Conservation (phyloP, 1,284 basidiomycete genomes). For the Cystobasidium pallidum region DNA sequence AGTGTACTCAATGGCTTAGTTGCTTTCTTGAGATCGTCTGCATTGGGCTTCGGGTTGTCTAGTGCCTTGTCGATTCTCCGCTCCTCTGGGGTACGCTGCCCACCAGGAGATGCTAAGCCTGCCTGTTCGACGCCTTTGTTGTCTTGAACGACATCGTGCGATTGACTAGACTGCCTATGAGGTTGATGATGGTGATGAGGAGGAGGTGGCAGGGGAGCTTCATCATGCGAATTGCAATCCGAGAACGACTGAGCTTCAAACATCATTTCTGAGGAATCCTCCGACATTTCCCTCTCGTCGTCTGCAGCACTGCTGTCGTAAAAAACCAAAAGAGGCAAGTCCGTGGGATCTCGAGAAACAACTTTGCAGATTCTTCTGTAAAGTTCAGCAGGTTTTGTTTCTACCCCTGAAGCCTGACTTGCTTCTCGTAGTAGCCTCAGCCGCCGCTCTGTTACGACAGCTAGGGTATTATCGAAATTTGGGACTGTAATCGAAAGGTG, state of each 20-base stretch:
- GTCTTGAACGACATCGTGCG: neutral
- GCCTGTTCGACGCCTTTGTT: neutral
- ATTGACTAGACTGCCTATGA: neutral
- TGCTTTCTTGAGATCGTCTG: neutral
- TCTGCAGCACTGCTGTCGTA: slow-evolving; percentile 43
- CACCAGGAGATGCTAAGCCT: neutral
- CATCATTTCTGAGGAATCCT: slow-evolving; percentile 3
- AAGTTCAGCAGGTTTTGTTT: slow-evolving; percentile 15
- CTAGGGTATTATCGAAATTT: slow-evolving; percentile 51
- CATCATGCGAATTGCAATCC: neutral
- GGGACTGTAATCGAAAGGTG: slow-evolving; percentile 35
- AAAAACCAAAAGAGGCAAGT: slow-evolving; percentile 25
- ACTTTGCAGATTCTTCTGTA: slow-evolving; percentile 20
- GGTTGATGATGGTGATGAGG: neutral
- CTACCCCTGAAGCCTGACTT: slow-evolving; percentile 43
- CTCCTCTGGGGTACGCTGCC: neutral
- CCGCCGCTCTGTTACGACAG: slow-evolving; percentile 48
- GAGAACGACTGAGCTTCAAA: neutral
- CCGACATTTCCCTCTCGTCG: slow-evolving; percentile 30
- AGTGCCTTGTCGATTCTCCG: neutral
- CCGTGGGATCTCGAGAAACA: slow-evolving; percentile 2
- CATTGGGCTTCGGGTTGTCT: neutral
- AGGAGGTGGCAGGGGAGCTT: neutral
- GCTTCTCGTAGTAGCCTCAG: slow-evolving; percentile 48
- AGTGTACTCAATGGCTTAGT: slow-evolving; percentile 1